Evolutionary conservation across 129 eudicot species (phyloP).

Genomic region (Chrysanthemum lavandulifolium): DNA sequence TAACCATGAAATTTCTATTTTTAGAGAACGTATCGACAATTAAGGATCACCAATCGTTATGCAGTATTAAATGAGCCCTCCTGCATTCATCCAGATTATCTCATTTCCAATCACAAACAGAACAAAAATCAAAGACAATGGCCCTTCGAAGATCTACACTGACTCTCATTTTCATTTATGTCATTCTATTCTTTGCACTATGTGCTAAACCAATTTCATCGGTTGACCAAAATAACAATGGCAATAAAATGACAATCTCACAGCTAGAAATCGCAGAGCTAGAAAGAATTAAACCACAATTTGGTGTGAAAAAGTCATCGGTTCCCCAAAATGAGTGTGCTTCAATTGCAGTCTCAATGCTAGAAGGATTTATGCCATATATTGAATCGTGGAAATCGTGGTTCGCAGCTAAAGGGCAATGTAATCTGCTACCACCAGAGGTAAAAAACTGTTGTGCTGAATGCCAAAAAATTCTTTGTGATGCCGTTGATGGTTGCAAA

Average conservation of each 20-base stretch:
- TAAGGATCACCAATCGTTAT: constrained; percentile 15
- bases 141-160: constrained; percentile 13
- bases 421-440: not conserved
- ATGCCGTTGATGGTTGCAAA: not conserved
- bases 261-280: not conserved
- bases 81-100: not conserved
- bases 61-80: constrained; percentile 15
- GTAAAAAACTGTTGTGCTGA: not conserved
- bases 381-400: not conserved
- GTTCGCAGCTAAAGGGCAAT: not conserved
- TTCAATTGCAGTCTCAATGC: no score
- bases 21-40: constrained; percentile 19
- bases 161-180: constrained; percentile 9
- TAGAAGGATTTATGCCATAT: no score
- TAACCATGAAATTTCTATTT: constrained; percentile 9
- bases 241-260: not conserved
- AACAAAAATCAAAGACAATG: constrained; percentile 16
- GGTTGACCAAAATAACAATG: not conserved
- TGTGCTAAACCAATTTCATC: constrained; percentile 3
- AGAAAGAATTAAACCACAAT: not conserved
- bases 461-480: not conserved
- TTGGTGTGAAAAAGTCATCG: no score
- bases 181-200: constrained; percentile 5
- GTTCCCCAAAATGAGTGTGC: no score
- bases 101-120: not conserved